Percentiles rank a stretch among this genome's conserved stretches.
Evolutionary conservation across 148 eudicot genomes (phyloP).

Genomic region (Diospyros kaki): DNA sequence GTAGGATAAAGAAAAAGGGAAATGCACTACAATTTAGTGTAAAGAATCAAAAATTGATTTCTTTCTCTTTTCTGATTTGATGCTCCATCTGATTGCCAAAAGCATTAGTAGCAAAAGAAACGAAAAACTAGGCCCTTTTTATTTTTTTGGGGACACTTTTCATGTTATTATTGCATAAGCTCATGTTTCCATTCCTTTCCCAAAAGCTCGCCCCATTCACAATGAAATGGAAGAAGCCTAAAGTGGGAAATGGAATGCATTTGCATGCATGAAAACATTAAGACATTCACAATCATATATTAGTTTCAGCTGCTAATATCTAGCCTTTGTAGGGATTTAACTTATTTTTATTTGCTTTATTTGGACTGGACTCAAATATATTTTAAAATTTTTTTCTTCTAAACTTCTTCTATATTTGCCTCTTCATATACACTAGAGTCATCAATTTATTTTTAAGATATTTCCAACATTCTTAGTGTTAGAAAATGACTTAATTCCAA

Average conservation of each 20-base stretch:
- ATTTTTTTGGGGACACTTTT: not conserved
- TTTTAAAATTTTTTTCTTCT: too few relatives aligned
- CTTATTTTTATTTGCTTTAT: too few relatives aligned
- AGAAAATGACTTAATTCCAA: too few relatives aligned
- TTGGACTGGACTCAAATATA: too few relatives aligned
- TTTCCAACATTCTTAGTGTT: too few relatives aligned
- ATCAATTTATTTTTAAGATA: too few relatives aligned
- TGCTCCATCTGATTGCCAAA: slow-evolving; percentile 7
- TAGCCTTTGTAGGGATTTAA: too few relatives aligned
- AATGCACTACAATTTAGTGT: slow-evolving; percentile 12
- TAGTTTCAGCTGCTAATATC: too few relatives aligned
- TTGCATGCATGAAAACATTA: not conserved
- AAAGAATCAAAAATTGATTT: not conserved
- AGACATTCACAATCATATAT: not conserved
- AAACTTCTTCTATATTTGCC: too few relatives aligned
- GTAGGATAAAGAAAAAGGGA: not conserved
- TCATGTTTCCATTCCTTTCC: not conserved
- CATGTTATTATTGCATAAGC: not conserved
- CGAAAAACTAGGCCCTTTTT: not conserved
- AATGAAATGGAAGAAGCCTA: not conserved
- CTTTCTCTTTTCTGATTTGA: not conserved
- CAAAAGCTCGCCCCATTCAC: not conserved
- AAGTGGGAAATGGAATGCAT: not conserved
- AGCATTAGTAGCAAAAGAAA: not conserved
- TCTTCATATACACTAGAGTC: too few relatives aligned